phyloP scores from a whole-genome alignment of 768 basidiomycete species.

The Plicaturopsis crispa region DNA sequence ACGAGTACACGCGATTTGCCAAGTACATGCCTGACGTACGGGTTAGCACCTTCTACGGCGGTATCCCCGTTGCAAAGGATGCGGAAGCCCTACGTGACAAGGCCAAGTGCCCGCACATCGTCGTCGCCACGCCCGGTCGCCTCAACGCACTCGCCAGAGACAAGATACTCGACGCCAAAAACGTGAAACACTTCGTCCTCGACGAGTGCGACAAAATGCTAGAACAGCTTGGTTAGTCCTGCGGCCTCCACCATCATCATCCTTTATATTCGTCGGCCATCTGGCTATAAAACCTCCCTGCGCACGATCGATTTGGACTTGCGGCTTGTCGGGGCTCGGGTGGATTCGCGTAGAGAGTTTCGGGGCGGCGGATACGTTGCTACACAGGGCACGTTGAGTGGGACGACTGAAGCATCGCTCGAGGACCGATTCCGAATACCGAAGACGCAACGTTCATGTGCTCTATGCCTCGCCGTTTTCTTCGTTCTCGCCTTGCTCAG shows the following conservation, averaged over 20 bases:
- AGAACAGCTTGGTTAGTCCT: slow-evolving; percentile 99
- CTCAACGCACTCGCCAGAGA: slow-evolving; percentile 93
- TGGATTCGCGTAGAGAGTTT: slow-evolving; percentile 29
- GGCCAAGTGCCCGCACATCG: slow-evolving; percentile 95
- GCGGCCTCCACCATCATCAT: slow-evolving; percentile 51
- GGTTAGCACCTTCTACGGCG: slow-evolving; percentile 96
- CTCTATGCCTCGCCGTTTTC: too few relatives aligned
- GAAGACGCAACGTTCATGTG: too few relatives aligned
- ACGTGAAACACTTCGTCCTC: slow-evolving; percentile 98
- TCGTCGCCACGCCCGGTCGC: slow-evolving; percentile 97
- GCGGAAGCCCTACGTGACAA: slow-evolving; percentile 92
- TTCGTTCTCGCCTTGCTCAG: slow-evolving; percentile 10
- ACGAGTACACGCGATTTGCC: slow-evolving; percentile 97
- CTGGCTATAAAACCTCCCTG: too few relatives aligned
- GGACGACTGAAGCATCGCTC: slow-evolving; percentile 22
- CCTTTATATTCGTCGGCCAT: slow-evolving; percentile 48
- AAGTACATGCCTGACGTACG: slow-evolving; percentile 99
- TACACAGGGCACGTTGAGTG: too few relatives aligned
- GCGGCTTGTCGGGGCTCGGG: slow-evolving; percentile 30
- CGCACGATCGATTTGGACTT: slow-evolving; percentile 17
- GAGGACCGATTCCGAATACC: slow-evolving; percentile 24
- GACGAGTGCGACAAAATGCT: slow-evolving; percentile 99
- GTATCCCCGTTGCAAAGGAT: slow-evolving; percentile 91
- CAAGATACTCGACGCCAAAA: slow-evolving; percentile 90
- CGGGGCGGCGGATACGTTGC: slow-evolving; percentile 27